These are phyloP conservation scores for Pythium graminicola DNA, from an alignment of 352 stramenopile genomes.

Conservation along the genomic window DNA sequence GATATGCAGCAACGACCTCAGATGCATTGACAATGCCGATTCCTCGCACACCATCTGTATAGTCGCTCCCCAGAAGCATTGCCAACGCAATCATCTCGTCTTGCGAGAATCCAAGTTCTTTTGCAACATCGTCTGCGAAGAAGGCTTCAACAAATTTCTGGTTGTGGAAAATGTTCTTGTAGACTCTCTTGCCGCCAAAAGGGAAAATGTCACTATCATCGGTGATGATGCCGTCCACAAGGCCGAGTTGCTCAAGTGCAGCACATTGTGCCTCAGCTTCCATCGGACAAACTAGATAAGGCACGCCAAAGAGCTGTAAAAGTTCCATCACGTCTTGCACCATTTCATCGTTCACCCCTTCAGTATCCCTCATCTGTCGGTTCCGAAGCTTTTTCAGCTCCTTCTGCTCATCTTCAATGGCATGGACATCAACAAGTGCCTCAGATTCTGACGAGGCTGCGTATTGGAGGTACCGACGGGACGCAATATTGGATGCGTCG, in stretches of 20 bases:
- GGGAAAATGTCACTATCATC: constrained; percentile 94
- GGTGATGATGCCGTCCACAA: constrained; percentile 98
- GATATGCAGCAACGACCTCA: constrained; percentile 77
- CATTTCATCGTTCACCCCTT: constrained; percentile 97
- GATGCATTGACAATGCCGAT: constrained; percentile 83
- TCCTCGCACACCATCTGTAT: constrained; percentile 80
- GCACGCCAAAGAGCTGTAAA: constrained; percentile 96
- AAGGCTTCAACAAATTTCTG: constrained; percentile 99
- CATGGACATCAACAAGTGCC: constrained; percentile 23
- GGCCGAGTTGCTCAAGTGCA: constrained; percentile 90
- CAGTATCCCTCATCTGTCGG: constrained; percentile 84
- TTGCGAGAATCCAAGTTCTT: constrained; percentile 89
- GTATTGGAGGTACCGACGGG: constrained; percentile 22
- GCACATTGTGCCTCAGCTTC: constrained; percentile 99
- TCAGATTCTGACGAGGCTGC: constrained; percentile 1
- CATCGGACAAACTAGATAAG: constrained; percentile 98
- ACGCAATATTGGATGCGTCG: not conserved
- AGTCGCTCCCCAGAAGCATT: constrained; percentile 96
- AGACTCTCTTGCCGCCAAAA: constrained; percentile 94
- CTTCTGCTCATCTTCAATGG: constrained; percentile 47
- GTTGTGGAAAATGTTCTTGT: constrained; percentile 99
- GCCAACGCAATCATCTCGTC: constrained; percentile 89
- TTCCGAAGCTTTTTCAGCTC: constrained; percentile 76
- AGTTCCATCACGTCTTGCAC: constrained; percentile 95
- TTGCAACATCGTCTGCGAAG: constrained; percentile 86